Evolutionary conservation across 2,329 filamentous ascomycete genomes (phyloP), one percentile per base, ranked within the genome.

Genomic region (Fonsecaea pugnacius): DNA sequence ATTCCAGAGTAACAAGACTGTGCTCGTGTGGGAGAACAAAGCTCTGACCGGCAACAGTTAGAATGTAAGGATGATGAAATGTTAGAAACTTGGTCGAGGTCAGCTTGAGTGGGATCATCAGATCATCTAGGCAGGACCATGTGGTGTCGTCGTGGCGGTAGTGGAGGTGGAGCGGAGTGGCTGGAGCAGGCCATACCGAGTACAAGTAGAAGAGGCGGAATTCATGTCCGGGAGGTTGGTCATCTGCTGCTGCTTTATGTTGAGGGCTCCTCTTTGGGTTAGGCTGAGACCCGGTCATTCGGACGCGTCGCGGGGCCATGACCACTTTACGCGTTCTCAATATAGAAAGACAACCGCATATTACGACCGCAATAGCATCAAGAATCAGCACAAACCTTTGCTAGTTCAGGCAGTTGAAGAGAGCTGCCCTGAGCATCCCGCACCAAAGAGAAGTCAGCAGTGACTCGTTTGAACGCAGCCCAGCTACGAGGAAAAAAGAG

Each of bases 321-420:
- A 68, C 66, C 66, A 68, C 66, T 68, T 66, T 64, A 68, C 66
- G 66, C 66, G 66, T 60, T 43, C 54, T 21, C 51, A 12, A 48
- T 48, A 24, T 24, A 48, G 18, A 48, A 48, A 10, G 51, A 32
- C 54, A 33, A 30, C 33, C 54, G 4, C 43, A 21, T 24, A 2
- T 4, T 27, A 3, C 43, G 24, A 24, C 43, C 9, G 4, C 18
- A 48, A 24, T 21, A 48, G 21, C 43, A 48, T 10, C 24, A 18
- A 18, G 7, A 48, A 12, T 12, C 18, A 18, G 43, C 43, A 27
- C 18, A 12, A 14, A 6, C 3, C 3, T 6, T 48, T 9, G 18
- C 43, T 8, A 24, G 12, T 6, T 48, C 43, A 27, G 16, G 18
- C n/a, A 18, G 16, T 6, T 18, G 18, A 16, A 27, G 18, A 48